Evolutionary conservation across 352 stramenopile species (phyloP).

Genomic region (Globisporangium nunn): DNA sequence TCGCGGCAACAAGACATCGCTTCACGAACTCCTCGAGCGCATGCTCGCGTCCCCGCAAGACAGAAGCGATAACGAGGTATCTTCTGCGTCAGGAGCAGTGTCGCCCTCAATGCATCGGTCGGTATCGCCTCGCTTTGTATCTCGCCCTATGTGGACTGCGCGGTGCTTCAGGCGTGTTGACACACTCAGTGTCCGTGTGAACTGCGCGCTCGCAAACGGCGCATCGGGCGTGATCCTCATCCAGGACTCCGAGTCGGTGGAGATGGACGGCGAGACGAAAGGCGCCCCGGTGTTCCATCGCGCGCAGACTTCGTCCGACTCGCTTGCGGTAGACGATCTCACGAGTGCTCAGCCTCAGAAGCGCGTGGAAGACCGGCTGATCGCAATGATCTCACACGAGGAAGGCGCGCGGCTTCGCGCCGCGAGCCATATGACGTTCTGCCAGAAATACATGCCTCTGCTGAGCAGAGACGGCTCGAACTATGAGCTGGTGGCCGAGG

Average conservation of each 20-base stretch:
- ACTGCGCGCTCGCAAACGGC: constrained; percentile 36
- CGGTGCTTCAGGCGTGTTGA: constrained; percentile 49
- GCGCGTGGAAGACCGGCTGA: constrained; percentile 8
- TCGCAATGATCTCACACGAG: constrained; percentile 31
- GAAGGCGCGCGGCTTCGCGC: constrained; percentile 20
- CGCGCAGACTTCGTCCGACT: constrained; percentile 3
- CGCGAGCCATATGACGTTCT: constrained; percentile 17
- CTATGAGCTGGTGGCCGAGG: constrained; percentile 39
- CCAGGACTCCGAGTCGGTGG: constrained; percentile 20
- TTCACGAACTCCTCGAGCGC: constrained; percentile 22
- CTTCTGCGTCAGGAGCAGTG: neutral
- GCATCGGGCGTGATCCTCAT: constrained; percentile 43
- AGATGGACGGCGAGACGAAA: constrained; percentile 16
- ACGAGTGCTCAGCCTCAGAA: constrained; percentile 4
- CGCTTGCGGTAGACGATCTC: neutral
- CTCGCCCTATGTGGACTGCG: constrained; percentile 24
- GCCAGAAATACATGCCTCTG: constrained; percentile 19
- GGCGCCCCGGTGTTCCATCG: constrained; percentile 1
- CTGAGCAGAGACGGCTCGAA: constrained; percentile 15
- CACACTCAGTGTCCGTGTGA: constrained; percentile 23
- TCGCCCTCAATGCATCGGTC: neutral
- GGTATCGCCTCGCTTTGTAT: constrained; percentile 3
- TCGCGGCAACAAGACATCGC: constrained; percentile 1
- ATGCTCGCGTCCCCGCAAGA: constrained; percentile 8
- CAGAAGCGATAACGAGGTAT: neutral